Base-by-base conservation (phyloP, 768 basidiomycete species). In the Russula emetica region DNA sequence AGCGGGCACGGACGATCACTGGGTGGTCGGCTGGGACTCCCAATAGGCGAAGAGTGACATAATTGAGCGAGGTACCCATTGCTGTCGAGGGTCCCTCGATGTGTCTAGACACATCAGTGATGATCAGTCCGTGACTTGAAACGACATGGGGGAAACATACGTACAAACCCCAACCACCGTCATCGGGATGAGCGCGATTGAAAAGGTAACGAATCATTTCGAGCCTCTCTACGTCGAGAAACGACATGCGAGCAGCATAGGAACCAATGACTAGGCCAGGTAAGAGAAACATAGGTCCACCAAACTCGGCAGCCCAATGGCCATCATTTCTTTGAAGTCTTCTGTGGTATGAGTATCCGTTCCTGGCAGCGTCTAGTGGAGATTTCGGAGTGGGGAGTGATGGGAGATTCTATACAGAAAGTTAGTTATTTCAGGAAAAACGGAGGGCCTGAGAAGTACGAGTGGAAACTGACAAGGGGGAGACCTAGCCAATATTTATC, bases 141-240 rank as follows among this genome's bases (percentile, higher is more conserved):
- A 54, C 30, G 28, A 62, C 26, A 58, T 20, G 61, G 42, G 20
- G 45, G 56, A 49, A 7, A 51, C n/a, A 53, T 10, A 79, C 93
- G 75, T 71, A 97, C 95, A 99, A 82, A 71, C 97, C 97, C 97
- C 96, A 98, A 2, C 97, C 97, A 28, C 94, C 93, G 58, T 96
- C 92, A 38, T 90, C 86, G 6, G 83, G 80, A 67, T 90, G 79
- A 6, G 88, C 85, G 30, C 82, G 82, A 72, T 94, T 94, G 72
- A 95, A 82, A 50, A 99, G 79, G 72, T 98, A 98, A 26, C 97
- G 86, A 71, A 92, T 88, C 81, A 96, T 87, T 74, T 97, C 95
- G 16, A 89, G 76, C 22, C 87, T 81, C 76, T 98, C 92, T 71
- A 91, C 90, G 59, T 84, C 74, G 55, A 82, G 84, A 73, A 97